Evolutionary conservation across 2,329 filamentous ascomycete species (phyloP).

Genomic region (Shiraia sp.): DNA sequence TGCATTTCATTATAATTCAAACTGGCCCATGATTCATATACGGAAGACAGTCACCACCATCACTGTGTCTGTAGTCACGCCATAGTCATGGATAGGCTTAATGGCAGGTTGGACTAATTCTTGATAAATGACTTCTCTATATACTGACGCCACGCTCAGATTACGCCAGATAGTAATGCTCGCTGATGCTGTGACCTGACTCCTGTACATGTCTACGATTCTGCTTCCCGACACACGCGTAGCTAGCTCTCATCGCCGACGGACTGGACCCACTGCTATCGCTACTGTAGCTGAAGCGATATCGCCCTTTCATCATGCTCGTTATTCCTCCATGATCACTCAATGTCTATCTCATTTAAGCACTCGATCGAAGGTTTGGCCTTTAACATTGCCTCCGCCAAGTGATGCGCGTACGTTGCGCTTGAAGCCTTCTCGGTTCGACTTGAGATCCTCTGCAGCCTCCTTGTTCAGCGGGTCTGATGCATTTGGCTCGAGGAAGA

Average conservation of each 20-base stretch:
- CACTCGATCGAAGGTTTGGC: conserved; percentile 76
- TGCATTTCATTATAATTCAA: too few species aligned
- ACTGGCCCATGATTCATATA: too few species aligned
- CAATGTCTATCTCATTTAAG: conserved; percentile 57
- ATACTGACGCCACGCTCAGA: conserved; percentile 34
- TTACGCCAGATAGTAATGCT: conserved; percentile 33
- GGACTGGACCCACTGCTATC: neutral
- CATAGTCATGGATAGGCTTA: conserved; percentile 1
- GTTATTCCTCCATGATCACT: neutral
- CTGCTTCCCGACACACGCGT: neutral
- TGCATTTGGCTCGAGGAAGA: conserved; percentile 97
- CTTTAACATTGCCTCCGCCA: conserved; percentile 76
- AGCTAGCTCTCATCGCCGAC: neutral
- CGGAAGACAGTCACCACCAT: too few species aligned
- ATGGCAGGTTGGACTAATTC: conserved; percentile 6
- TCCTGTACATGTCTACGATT: neutral
- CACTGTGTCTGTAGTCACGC: too few species aligned
- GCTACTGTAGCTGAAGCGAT: neutral
- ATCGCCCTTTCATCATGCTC: too few species aligned
- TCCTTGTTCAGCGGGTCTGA: conserved; percentile 99
- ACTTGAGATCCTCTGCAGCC: conserved; percentile 87
- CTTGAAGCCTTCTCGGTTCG: conserved; percentile 86
- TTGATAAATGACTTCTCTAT: conserved; percentile 17
- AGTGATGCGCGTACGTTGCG: conserved; percentile 85
- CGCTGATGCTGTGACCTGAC: conserved; percentile 14